Base-by-base conservation (phyloP, 176 grass and related monocot species). In the Musa itinerans region DNA sequence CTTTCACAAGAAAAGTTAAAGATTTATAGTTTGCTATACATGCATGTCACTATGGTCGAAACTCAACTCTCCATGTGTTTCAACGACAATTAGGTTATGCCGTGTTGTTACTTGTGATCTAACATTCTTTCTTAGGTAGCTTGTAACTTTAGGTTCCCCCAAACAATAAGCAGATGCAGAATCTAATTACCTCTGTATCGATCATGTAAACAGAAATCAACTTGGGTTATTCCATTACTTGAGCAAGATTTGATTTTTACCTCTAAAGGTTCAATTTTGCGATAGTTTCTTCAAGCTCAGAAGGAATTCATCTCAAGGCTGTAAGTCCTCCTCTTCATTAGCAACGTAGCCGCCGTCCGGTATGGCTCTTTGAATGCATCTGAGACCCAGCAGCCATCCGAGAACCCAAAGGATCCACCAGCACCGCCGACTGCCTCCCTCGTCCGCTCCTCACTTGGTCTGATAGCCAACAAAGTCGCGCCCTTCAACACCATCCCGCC, bases 251-350 rank as follows among this genome's bases (percentile, higher is more conserved):
- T n/a, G 57, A 4, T 59, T 70, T 70, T 49, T 70, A 70, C 68
- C 68, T 70, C 20, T 50, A 20, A 50, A 50, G 43, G 9, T 20
- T 17, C 50, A 11, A 20, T 29, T 19, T 9, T 55, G 12, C 5
- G 14, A 22, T n/a, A 51, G 15, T 8, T 9, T 58, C 48, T 52
- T 0, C 10, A 49, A 22, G 26, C 14, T 79, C 65, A 80, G 69
- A 80, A 80, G 16, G 69, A 72, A 64, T 80, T 80, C 78, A 80
- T 80, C 50, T 80, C 78, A 24, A 80, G 69, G 58, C 43, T 63
- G 69, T 80, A 80, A 65, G 56, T 80, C 20, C 50, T 71, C 22
- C 69, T 63, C 43, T 73, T 80, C 56, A 80, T 70, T 8, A 80
- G 69, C 48, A 64, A 20, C 69, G 26, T 80, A 0, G 69, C 69